These are phyloP conservation scores for Botrytis porri DNA, from an alignment of 2,329 filamentous ascomycete species.

Conservation along the genomic window DNA sequence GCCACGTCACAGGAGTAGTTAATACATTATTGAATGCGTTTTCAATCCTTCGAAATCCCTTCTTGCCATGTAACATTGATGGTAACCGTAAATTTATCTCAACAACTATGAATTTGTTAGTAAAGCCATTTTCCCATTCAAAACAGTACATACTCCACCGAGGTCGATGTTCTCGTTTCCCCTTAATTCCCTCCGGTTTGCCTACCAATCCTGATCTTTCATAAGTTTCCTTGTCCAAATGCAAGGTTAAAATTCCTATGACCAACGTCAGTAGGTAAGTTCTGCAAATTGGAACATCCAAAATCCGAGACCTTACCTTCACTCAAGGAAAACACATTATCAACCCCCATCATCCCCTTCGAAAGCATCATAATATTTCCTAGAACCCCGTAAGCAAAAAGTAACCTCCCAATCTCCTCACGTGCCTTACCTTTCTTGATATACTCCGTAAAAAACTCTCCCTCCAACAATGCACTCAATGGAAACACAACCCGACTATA, in stretches of 20 bases:
- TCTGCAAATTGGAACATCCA: too few species aligned
- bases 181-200: conserved; percentile 59
- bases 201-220: conserved; percentile 80
- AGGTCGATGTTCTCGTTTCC: conserved; percentile 58
- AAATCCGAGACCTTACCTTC: conserved; percentile 52
- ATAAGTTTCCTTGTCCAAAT: conserved; percentile 77
- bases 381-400: conserved; percentile 37
- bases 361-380: conserved; percentile 83
- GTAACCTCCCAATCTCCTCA: not conserved
- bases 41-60: conserved; percentile 36
- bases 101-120: conserved; percentile 56
- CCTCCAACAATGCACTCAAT: conserved; percentile 67
- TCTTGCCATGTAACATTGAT: conserved; percentile 62
- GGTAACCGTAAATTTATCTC: conserved; percentile 70
- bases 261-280: not conserved
- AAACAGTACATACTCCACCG: conserved; percentile 62
- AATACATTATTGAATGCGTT: conserved; percentile 63
- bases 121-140: conserved; percentile 3
- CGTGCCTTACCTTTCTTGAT: conserved; percentile 58
- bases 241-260: conserved; percentile 67
- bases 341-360: conserved; percentile 65
- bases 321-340: conserved; percentile 68
- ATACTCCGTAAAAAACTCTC: conserved; percentile 77
- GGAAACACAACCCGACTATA: conserved; percentile 73
- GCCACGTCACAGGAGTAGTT: conserved; percentile 65